Conservation (phyloP, 129 eudicot species). For the Helianthus tuberosus region DNA sequence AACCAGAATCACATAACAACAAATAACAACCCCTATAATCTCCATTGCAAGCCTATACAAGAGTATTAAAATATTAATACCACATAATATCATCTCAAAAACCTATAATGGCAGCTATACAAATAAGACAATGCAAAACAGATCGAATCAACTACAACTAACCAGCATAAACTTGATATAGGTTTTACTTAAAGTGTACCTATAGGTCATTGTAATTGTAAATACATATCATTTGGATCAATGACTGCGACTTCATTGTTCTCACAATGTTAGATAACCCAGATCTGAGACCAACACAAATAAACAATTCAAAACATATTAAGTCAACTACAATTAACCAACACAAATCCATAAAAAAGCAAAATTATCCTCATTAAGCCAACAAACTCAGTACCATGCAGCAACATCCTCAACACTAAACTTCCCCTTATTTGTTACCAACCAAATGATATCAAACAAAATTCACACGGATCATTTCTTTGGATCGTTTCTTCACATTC, state of each 20-base stretch:
- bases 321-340: neutral
- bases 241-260: too few relatives aligned
- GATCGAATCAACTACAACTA: too few relatives aligned
- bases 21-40: neutral
- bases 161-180: too few relatives aligned
- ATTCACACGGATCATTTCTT: too few relatives aligned
- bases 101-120: neutral
- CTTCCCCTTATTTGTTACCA: neutral
- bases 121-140: too few relatives aligned
- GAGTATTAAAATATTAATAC: neutral
- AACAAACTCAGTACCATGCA: neutral
- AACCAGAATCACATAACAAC: neutral
- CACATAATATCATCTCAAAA: neutral
- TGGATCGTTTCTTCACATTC: too few relatives aligned
- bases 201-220: too few relatives aligned
- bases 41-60: neutral
- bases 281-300: neutral
- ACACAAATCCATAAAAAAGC: too few relatives aligned
- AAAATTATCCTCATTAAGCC: neutral
- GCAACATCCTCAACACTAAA: constrained; percentile 3
- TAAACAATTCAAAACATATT: neutral
- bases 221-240: too few relatives aligned
- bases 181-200: too few relatives aligned
- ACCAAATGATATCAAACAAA: too few relatives aligned
- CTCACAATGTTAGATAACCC: too few relatives aligned